Evolutionary conservation across 139 green algal genomes (phyloP).

Genomic region (Medakamo hakoo): DNA sequence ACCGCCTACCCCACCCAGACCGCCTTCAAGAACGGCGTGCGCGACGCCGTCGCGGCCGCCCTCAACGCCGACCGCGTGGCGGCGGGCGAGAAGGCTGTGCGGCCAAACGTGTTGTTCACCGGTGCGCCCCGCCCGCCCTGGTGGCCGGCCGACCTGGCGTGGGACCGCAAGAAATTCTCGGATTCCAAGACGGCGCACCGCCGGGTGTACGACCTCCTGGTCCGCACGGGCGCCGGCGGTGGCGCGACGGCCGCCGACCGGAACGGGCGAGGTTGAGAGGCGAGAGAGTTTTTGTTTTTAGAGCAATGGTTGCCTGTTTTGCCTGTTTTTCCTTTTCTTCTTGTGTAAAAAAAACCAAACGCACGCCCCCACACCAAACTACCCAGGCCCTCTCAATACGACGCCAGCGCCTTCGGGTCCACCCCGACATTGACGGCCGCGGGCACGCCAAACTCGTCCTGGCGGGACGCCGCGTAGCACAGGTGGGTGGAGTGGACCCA

Average conservation of each 20-base stretch:
- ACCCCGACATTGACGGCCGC: neutral
- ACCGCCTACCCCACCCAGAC: neutral
- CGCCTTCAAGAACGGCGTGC: neutral
- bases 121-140: neutral
- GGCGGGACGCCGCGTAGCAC: slow-evolving; percentile 52
- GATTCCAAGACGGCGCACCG: neutral
- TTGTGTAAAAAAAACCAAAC: neutral
- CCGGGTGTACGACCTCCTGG: neutral
- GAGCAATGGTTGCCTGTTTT: neutral
- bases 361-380: no score
- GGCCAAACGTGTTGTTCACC: neutral
- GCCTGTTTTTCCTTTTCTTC: neutral
- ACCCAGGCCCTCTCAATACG: neutral
- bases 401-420: neutral
- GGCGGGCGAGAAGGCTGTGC: neutral
- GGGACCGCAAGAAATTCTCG: neutral
- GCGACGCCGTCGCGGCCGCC: neutral
- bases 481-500: slow-evolving; percentile 57
- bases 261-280: neutral
- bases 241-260: neutral
- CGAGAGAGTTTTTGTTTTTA: no score
- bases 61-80: neutral
- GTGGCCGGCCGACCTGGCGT: neutral
- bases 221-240: neutral
- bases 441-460: slow-evolving; percentile 27